Conservation (phyloP, 176 grass and related monocot genomes). For the Elaeis guineensis region DNA sequence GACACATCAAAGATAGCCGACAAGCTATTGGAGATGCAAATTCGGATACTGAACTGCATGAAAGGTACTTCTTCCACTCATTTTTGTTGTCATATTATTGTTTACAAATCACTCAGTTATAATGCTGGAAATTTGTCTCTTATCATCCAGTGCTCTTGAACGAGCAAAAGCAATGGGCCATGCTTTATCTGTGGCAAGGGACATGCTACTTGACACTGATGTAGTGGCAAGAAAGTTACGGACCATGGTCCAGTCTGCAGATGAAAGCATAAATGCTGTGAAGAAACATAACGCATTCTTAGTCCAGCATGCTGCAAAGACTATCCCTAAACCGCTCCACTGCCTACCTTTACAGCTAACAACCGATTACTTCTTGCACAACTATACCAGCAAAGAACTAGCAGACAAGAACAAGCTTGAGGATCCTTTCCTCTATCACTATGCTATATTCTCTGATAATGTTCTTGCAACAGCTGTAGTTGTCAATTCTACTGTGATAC, state of each 20-base stretch:
- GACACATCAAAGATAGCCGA: constrained; percentile 55
- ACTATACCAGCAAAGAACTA: constrained; percentile 30
- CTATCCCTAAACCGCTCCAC: constrained; percentile 73
- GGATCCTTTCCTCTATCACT: constrained; percentile 77
- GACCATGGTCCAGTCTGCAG: constrained; percentile 66
- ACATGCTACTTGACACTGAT: constrained; percentile 37
- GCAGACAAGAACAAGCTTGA: constrained; percentile 61
- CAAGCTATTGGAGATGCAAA: constrained; percentile 44
- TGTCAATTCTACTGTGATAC: constrained; percentile 63
- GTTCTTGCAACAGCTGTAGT: constrained; percentile 85
- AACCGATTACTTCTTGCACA: constrained; percentile 60
- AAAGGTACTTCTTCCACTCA: constrained; percentile 27
- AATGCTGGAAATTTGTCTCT: constrained; percentile 16
- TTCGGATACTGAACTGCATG: constrained; percentile 45
- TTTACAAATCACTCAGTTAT: background rate
- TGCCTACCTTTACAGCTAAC: constrained; percentile 83
- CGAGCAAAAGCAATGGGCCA: constrained; percentile 87
- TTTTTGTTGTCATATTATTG: background rate
- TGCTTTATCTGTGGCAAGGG: constrained; percentile 57
- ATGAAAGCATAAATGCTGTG: constrained; percentile 57
- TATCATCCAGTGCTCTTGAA: constrained; percentile 62
- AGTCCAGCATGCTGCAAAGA: constrained; percentile 97
- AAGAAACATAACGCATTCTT: constrained; percentile 94
- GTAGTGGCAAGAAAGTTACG: constrained; percentile 66
- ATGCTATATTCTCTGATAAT: constrained; percentile 96